A percentile compares a stretch with the other conserved stretches of the same genome.
Conservation (phyloP, 2,329 filamentous ascomycete species). For the Celoporthe dispersa region DNA sequence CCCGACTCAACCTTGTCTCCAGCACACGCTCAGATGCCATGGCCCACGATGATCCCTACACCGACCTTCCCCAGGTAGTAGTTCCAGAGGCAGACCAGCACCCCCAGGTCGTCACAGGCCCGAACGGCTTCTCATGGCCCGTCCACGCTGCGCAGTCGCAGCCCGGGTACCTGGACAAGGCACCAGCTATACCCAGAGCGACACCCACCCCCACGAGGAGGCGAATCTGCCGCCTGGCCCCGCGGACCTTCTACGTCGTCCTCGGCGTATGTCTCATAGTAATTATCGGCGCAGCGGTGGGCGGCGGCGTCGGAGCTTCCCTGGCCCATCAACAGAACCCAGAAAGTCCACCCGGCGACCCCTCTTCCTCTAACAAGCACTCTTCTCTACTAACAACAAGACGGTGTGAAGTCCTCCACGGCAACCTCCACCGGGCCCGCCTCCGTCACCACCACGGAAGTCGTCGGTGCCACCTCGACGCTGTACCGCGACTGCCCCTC, state of each 20-base stretch:
- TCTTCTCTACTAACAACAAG: too few relatives aligned
- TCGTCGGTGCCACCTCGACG: too few relatives aligned
- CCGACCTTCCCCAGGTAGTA: not conserved
- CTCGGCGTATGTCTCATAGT: not conserved
- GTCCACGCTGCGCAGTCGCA: not conserved
- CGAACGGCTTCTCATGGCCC: not conserved
- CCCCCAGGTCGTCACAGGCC: not conserved
- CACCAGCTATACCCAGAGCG: not conserved
- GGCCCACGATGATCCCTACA: not conserved
- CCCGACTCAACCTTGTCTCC: not conserved
- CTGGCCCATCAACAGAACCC: not conserved
- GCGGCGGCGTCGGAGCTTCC: not conserved
- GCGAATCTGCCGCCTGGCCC: not conserved
- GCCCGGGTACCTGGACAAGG: not conserved
- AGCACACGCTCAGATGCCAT: not conserved
- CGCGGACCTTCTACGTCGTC: not conserved
- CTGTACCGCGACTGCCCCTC: too few relatives aligned
- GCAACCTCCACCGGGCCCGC: too few relatives aligned
- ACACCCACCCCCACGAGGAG: not conserved
- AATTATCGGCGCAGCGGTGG: not conserved
- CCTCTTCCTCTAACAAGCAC: too few relatives aligned
- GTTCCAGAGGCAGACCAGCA: not conserved
- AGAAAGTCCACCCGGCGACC: too few relatives aligned
- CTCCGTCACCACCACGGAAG: too few relatives aligned
- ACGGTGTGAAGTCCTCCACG: too few relatives aligned